Percentiles rank a stretch among this genome's conserved stretches.
Conservation (phyloP, 805 yeast genomes). For the Wickerhamiella spandovensis region DNA sequence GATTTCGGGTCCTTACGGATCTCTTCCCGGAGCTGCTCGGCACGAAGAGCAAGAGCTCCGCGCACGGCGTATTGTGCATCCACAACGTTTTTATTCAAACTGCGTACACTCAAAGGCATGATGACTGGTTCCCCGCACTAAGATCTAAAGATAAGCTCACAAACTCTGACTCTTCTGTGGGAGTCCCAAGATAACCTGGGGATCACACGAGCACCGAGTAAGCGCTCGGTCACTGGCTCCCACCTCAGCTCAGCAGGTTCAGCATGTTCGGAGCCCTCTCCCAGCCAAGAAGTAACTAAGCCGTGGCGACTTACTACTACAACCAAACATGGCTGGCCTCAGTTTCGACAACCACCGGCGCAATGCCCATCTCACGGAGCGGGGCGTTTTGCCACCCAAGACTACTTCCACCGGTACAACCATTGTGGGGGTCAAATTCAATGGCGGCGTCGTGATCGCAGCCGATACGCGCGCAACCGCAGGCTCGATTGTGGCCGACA, state of each 20-base stretch:
- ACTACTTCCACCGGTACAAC: constrained; percentile 99
- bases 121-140: neutral
- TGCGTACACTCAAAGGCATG: constrained; percentile 30
- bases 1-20: constrained; percentile 43
- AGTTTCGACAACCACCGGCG: constrained; percentile 90
- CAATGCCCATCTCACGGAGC: constrained; percentile 56
- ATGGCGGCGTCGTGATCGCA: constrained; percentile 93
- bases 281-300: neutral
- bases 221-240: no score
- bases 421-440: constrained; percentile 87
- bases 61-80: constrained; percentile 93
- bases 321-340: constrained; percentile 82
- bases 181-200: no score
- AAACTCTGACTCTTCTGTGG: no score
- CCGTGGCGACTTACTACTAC: neutral
- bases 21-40: constrained; percentile 62
- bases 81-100: constrained; percentile 60
- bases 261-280: no score
- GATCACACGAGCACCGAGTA: no score
- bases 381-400: constrained; percentile 66
- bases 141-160: no score
- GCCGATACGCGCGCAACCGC: constrained; percentile 98
- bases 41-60: constrained; percentile 85
- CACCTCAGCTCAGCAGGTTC: no score
- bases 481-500: constrained; percentile 94